phyloP scores from a whole-genome alignment of 1,284 basidiomycete genomes.

The Inonotus hispidus region DNA sequence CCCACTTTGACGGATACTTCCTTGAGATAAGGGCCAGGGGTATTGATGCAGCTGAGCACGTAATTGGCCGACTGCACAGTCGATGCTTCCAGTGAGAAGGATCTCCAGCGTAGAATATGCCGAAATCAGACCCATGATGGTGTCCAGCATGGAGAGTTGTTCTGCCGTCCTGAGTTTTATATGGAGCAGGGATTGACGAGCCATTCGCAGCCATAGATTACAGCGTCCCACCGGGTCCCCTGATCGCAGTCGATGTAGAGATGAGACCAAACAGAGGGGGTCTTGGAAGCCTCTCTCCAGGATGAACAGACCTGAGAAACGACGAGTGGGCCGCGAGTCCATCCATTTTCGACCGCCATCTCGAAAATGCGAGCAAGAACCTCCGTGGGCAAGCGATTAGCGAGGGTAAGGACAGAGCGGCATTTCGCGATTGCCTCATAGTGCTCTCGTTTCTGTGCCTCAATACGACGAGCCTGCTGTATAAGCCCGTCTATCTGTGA shows the following conservation, averaged over 20 bases:
- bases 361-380: constrained; percentile 52
- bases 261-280: constrained; percentile 53
- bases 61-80: constrained; percentile 10
- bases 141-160: constrained; percentile 2
- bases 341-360: constrained; percentile 43
- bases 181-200: constrained; percentile 12
- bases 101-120: constrained; percentile 10
- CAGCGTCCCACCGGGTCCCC: constrained; percentile 35
- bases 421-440: constrained; percentile 37
- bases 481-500: constrained; percentile 25
- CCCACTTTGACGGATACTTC: constrained; percentile 5
- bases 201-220: constrained; percentile 17
- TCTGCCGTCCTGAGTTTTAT: constrained; percentile 16
- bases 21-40: constrained; percentile 5
- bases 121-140: constrained; percentile 2
- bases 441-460: constrained; percentile 38
- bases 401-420: constrained; percentile 49
- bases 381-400: constrained; percentile 49
- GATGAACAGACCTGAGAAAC: constrained; percentile 55
- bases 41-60: constrained; percentile 6
- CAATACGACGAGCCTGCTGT: constrained; percentile 37
- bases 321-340: constrained; percentile 49
- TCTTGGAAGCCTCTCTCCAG: constrained; percentile 50
- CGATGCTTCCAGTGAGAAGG: constrained; percentile 13
- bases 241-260: constrained; percentile 46